Evolutionary conservation across 2,329 filamentous ascomycete genomes (phyloP).

Genomic region (Canariomyces notabilis): DNA sequence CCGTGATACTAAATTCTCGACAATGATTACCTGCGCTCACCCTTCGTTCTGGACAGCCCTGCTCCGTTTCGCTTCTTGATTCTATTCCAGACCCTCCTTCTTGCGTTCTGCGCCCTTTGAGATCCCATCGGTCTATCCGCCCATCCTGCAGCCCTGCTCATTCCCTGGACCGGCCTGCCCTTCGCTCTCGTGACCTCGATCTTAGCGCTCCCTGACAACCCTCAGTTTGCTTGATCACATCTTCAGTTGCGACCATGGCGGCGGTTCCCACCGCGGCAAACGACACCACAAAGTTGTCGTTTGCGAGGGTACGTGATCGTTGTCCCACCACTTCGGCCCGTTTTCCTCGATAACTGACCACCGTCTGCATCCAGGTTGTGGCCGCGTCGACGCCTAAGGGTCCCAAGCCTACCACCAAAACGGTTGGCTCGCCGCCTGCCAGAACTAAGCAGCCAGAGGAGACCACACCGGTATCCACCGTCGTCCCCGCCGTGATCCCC

Average conservation of each 20-base stretch:
- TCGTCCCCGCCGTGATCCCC: not conserved
- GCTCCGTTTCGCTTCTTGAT: slow-evolving; percentile 53
- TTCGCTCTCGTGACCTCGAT: slow-evolving; percentile 6
- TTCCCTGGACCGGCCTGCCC: slow-evolving; percentile 24
- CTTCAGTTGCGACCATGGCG: slow-evolving; percentile 38
- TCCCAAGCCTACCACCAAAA: slow-evolving; percentile 26
- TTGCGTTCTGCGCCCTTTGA: slow-evolving; percentile 9
- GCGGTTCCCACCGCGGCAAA: slow-evolving; percentile 41
- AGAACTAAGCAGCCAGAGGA: slow-evolving; percentile 18
- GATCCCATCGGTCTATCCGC: slow-evolving; percentile 7
- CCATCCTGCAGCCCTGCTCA: slow-evolving; percentile 17
- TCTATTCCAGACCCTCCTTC: slow-evolving; percentile 17
- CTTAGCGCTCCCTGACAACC: slow-evolving; percentile 1
- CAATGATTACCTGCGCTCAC: slow-evolving; percentile 51
- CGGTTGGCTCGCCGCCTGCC: slow-evolving; percentile 15
- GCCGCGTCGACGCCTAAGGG: slow-evolving; percentile 40
- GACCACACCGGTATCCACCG: not conserved
- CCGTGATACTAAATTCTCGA: slow-evolving; percentile 29
- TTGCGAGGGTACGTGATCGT: slow-evolving; percentile 61
- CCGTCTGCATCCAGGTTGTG: slow-evolving; percentile 38
- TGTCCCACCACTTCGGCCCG: not conserved
- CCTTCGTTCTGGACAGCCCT: slow-evolving; percentile 47
- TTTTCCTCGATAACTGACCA: not conserved
- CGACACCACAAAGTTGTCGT: slow-evolving; percentile 58
- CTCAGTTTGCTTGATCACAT: slow-evolving; percentile 14